Evolutionary conservation across 116 monocot genomes (phyloP).

Genomic region (Cymodocea nodosa): DNA sequence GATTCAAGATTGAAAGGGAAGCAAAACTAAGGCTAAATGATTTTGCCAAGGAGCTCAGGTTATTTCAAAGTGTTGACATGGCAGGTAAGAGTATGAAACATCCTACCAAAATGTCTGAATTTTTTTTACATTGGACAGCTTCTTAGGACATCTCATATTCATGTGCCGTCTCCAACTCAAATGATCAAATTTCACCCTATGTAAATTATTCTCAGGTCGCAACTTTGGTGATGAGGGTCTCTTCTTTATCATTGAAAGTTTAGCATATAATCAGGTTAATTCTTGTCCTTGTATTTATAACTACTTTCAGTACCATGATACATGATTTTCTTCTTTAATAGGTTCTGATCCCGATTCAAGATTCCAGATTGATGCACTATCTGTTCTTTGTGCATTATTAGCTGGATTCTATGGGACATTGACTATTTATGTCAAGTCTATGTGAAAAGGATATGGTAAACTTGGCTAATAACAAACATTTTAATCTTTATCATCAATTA

Average conservation of each 20-base stretch:
- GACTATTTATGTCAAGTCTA: not conserved
- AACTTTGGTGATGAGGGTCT: constrained; percentile 94
- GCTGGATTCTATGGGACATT: too few species aligned
- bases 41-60: constrained; percentile 75
- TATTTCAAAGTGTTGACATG: constrained; percentile 80
- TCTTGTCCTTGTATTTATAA: not conserved
- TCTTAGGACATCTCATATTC: not conserved
- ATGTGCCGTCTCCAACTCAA: not conserved
- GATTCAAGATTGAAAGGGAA: constrained; percentile 60
- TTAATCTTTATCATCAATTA: too few species aligned
- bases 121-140: not conserved
- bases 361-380: too few species aligned
- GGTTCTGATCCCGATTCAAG: too few species aligned
- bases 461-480: too few species aligned
- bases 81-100: constrained; percentile 38
- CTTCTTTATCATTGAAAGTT: constrained; percentile 90
- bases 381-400: too few species aligned
- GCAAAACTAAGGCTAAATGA: constrained; percentile 77
- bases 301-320: not conserved
- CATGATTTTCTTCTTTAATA: too few species aligned
- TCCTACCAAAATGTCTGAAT: too few species aligned
- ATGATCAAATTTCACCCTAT: not conserved
- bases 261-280: constrained; percentile 87
- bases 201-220: constrained; percentile 35
- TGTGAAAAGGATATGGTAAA: too few species aligned